Base-by-base conservation (phyloP, 305 asterid species). In the Fraxinus ornus region DNA sequence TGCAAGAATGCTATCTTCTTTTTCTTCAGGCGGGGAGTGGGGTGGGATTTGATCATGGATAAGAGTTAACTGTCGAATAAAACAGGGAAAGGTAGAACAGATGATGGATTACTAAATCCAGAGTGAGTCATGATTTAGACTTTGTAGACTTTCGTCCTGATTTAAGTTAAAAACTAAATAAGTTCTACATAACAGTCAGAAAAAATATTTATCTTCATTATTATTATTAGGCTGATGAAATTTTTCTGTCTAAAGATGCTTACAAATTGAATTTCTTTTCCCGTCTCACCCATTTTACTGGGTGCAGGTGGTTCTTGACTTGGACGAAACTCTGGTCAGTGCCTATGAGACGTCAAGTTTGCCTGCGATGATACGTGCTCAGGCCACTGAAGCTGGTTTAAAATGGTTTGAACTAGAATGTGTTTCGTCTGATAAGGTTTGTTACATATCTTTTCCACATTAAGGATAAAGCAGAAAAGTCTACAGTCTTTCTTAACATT, bases 361-460 rank as follows among this genome's bases (percentile, higher is more conserved):
- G 84, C 97, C 97, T 71, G 88, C 87, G 17, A 84, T 78, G 62
- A 57, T 91, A 81, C 89, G 94, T 76, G 84, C 84, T 85, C 94
- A 90, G 83, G 97, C 97, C 79, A 89, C 90, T 64, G 97, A 90
- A 80, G 95, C 93, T 84, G 97, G 97, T 75, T 82, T 93, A 82
- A 87, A 93, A 80, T 93, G 97, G 94, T 93, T 93, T 83, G 97
- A 93, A 82, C 89, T 93, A 52, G 94, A 91, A 84, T 93, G 93
- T 83, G 76, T 87, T 84, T 93, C 95, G 60, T 90, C 93, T 73
- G 97, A 92, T 89, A 92, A 87, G 91, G 97, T 91, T 82, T 83
- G 86, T 79, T 80, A 7, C 79, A 33, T 8, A 13, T 79, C 60
- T 82, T 36, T 78, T 37, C 7, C 7, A 28, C 60, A 62, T 66